A percentile compares a stretch with the other conserved stretches of the same genome.
These are phyloP conservation scores for Gynochthodes officinalis DNA, from an alignment of 257 asterid species.

Conservation along the genomic window DNA sequence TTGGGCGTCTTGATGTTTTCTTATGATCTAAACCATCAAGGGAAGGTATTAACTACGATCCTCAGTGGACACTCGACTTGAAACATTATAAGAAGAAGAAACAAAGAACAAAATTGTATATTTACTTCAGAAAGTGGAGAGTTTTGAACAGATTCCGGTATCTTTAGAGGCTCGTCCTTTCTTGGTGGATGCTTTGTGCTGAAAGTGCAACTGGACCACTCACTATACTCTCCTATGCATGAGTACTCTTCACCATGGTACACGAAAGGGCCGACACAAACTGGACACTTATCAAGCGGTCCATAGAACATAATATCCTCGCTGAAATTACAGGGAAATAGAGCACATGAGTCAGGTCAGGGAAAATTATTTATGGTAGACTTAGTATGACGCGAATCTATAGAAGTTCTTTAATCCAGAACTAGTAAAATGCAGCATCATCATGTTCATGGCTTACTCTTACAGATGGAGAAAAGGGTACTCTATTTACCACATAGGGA, in stretches of 20 bases:
- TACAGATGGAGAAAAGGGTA: neutral
- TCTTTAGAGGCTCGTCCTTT: conserved; percentile 41
- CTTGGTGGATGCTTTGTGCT: conserved; percentile 62
- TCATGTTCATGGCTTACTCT: no score
- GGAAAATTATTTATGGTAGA: neutral
- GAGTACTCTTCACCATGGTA: conserved; percentile 27
- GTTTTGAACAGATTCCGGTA: conserved; percentile 57
- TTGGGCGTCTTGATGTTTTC: conserved; percentile 39
- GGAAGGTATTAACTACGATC: neutral
- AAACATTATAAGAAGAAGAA: neutral
- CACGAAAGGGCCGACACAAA: conserved; percentile 48
- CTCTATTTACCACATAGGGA: conserved; percentile 65
- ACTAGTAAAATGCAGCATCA: neutral
- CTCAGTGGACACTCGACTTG: neutral
- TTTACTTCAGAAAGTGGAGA: conserved; percentile 50
- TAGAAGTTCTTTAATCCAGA: neutral
- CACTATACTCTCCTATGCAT: conserved; percentile 60
- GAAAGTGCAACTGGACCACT: conserved; percentile 71
- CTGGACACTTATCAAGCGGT: conserved; percentile 49
- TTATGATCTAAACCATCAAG: conserved; percentile 45
- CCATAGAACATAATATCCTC: conserved; percentile 79
- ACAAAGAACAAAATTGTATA: neutral
- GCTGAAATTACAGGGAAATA: conserved; percentile 36
- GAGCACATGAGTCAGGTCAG: neutral
- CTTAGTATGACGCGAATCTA: neutral